Conservation (phyloP, 768 basidiomycete genomes). For the Tricholoma furcatifolium region DNA sequence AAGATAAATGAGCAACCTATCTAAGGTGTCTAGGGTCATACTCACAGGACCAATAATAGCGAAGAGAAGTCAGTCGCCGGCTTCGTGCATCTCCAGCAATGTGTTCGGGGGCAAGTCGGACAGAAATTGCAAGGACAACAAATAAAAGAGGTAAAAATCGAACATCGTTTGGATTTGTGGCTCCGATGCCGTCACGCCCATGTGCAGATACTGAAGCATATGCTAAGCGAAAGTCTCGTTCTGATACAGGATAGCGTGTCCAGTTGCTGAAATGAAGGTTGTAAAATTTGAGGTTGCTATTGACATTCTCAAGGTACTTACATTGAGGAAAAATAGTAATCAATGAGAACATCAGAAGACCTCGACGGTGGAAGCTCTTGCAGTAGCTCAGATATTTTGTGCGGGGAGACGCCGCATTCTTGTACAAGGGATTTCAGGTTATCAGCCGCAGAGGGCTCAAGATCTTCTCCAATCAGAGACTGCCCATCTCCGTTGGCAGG, state of each 20-base stretch:
- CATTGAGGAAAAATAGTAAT: constrained; percentile 80
- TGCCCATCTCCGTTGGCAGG: constrained; percentile 12
- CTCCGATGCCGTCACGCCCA: constrained; percentile 56
- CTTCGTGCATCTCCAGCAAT: constrained; percentile 78
- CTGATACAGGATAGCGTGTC: constrained; percentile 90
- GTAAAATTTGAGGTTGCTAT: background rate
- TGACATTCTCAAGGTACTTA: constrained; percentile 25
- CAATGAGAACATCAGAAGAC: constrained; percentile 74
- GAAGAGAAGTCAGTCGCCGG: constrained; percentile 75
- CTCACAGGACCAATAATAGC: constrained; percentile 97
- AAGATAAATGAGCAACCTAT: constrained; percentile 2
- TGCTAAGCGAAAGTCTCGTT: constrained; percentile 73
- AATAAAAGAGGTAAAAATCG: constrained; percentile 91
- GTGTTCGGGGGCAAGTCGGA: constrained; percentile 80
- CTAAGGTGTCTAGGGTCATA: constrained; percentile 13
- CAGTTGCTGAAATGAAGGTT: constrained; percentile 62
- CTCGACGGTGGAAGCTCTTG: constrained; percentile 83
- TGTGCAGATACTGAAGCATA: constrained; percentile 65
- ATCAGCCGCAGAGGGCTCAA: constrained; percentile 66
- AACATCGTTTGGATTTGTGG: constrained; percentile 71
- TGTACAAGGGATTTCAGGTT: constrained; percentile 83
- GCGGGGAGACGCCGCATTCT: constrained; percentile 90
- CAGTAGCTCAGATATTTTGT: constrained; percentile 86
- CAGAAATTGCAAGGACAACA: constrained; percentile 87
- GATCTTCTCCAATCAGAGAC: constrained; percentile 37